Percentiles rank a stretch among this genome's conserved stretches.
Evolutionary conservation across 1,284 basidiomycete species (phyloP).

Genomic region (Tylopilus sp.): DNA sequence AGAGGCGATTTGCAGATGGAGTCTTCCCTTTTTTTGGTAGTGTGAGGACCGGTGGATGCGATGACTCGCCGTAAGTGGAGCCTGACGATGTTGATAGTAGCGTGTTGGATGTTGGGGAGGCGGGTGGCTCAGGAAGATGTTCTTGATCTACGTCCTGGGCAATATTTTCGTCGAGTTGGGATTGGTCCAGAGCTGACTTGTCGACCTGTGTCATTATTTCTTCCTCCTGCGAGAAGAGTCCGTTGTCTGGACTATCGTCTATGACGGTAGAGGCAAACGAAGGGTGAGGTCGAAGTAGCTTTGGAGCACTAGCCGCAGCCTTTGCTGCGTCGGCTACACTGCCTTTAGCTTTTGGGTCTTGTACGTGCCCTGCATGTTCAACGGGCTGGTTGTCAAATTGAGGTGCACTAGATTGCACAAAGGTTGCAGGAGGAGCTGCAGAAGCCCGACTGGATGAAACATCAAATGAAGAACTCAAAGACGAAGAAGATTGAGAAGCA

Average conservation of each 20-base stretch:
- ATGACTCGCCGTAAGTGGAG: constrained; percentile 39
- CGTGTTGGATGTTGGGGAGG: constrained; percentile 52
- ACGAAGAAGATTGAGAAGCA: constrained; percentile 32
- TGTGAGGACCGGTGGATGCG: constrained; percentile 12
- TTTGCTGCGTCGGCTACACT: constrained; percentile 5
- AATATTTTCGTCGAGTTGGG: constrained; percentile 15
- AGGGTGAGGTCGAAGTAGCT: constrained; percentile 38
- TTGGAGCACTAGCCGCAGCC: constrained; percentile 13
- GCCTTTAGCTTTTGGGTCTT: constrained; percentile 28
- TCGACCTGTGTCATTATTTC: constrained; percentile 18
- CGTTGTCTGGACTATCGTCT: constrained; percentile 40
- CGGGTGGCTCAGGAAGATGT: constrained; percentile 53
- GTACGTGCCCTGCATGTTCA: constrained; percentile 43
- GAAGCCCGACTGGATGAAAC: constrained; percentile 36
- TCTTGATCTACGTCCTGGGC: constrained; percentile 38
- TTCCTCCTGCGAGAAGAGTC: constrained; percentile 33
- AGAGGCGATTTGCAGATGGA: constrained; percentile 80
- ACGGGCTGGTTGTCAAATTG: constrained; percentile 39
- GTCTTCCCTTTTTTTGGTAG: constrained; percentile 31
- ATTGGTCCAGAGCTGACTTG: constrained; percentile 8
- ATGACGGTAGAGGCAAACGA: constrained; percentile 49
- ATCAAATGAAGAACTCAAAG: constrained; percentile 39
- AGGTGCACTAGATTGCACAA: constrained; percentile 39
- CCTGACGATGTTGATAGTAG: constrained; percentile 48
- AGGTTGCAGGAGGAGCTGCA: constrained; percentile 33